phyloP scores from a whole-genome alignment of 306 rosid species.

The Canavalia gladiata region DNA sequence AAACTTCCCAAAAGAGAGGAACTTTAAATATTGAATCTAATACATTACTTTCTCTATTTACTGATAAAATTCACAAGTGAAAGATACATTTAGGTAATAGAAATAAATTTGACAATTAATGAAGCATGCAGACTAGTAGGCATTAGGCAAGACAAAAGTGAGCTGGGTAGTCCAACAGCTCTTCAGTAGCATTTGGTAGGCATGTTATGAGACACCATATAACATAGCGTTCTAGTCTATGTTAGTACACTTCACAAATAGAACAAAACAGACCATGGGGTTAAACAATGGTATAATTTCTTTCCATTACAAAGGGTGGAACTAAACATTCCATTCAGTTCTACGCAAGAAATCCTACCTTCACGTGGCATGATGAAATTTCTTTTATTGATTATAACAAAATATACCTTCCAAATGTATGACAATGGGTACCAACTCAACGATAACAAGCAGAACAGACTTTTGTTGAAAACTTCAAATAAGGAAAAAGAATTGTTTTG shows the following conservation, averaged over 20 bases:
- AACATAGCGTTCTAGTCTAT: not conserved
- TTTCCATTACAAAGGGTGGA: not conserved
- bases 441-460: not conserved
- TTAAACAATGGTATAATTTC: not conserved
- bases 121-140: conserved; percentile 1
- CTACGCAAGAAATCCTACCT: not conserved
- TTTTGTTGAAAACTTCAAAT: not conserved
- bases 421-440: not conserved
- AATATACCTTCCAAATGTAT: not conserved
- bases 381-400: conserved; percentile 1
- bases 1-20: not conserved
- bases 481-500: not conserved
- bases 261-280: not conserved
- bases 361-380: not conserved
- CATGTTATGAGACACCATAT: not conserved
- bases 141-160: conserved; percentile 23
- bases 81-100: not conserved
- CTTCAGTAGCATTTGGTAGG: not conserved
- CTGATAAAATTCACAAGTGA: not conserved
- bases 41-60: not conserved
- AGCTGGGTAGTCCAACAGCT: not conserved
- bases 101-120: not conserved
- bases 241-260: not conserved
- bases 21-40: not conserved
- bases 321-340: not conserved